phyloP scores from a whole-genome alignment of 139 green algal genomes.

The Coelastrella sp. region DNA sequence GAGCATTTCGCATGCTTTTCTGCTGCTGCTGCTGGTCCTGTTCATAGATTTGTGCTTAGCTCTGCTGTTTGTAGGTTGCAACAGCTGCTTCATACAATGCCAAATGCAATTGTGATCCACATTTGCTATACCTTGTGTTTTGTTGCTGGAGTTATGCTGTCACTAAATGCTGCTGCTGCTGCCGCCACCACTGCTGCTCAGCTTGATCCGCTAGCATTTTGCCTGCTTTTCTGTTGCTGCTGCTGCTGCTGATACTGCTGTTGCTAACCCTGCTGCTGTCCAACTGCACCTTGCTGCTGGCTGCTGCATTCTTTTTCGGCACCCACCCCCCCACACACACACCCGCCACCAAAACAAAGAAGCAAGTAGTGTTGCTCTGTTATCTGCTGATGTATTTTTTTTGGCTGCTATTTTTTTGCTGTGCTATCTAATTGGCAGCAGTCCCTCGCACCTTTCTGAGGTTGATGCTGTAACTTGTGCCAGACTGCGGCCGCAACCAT shows the following conservation, averaged over 20 bases:
- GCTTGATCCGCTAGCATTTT: background rate
- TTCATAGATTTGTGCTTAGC: background rate
- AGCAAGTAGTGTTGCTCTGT: too few relatives aligned
- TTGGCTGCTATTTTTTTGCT: background rate
- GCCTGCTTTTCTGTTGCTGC: background rate
- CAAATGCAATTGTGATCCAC: too few relatives aligned
- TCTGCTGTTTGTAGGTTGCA: too few relatives aligned
- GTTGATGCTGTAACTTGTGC: constrained; percentile 27
- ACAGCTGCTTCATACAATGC: too few relatives aligned
- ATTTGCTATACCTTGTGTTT: background rate
- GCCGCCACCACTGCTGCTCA: background rate
- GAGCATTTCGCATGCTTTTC: background rate
- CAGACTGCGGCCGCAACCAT: constrained; percentile 11
- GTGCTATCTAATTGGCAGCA: too few relatives aligned
- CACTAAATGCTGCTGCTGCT: background rate
- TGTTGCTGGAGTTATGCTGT: background rate
- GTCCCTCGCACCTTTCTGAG: background rate
- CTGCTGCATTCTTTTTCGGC: too few relatives aligned
- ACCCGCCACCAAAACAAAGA: too few relatives aligned
- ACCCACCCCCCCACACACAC: too few relatives aligned
- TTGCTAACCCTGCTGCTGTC: too few relatives aligned
- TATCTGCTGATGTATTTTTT: background rate
- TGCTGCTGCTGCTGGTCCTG: constrained; percentile 3
- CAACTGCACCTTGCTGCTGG: too few relatives aligned
- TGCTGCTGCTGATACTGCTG: background rate